Conservation (phyloP, 164 flowering plant genomes). For the Amborella trichopoda region DNA sequence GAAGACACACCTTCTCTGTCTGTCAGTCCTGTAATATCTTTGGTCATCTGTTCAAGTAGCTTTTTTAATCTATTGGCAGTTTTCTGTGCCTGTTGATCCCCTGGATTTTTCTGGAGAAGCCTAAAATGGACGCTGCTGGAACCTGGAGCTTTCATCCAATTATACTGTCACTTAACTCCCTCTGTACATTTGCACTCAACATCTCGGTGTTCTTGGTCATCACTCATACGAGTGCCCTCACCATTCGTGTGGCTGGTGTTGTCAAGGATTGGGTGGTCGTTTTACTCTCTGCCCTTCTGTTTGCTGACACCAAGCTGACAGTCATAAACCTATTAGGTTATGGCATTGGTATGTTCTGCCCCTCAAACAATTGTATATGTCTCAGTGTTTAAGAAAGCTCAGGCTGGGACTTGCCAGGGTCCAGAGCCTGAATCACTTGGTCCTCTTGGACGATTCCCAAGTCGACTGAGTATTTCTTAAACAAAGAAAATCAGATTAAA, state of each 20-base stretch:
- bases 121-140: slow-evolving; percentile 73
- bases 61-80: slow-evolving; percentile 30
- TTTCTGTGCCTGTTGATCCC: slow-evolving; percentile 89
- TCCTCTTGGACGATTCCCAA: no score
- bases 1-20: background rate
- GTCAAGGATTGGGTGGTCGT: slow-evolving; percentile 99
- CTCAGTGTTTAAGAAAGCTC: no score
- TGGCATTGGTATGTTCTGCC: slow-evolving; percentile 74
- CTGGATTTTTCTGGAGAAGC: slow-evolving; percentile 89
- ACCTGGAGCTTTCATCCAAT: slow-evolving; percentile 75
- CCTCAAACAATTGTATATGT: no score
- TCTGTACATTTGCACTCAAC: slow-evolving; percentile 96
- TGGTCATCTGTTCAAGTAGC: background rate
- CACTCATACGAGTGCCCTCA: slow-evolving; percentile 93
- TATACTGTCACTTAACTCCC: slow-evolving; percentile 61
- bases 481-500: no score
- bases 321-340: slow-evolving; percentile 76
- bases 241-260: slow-evolving; percentile 98
- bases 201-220: slow-evolving; percentile 96
- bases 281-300: slow-evolving; percentile 72
- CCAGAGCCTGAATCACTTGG: no score
- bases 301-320: slow-evolving; percentile 94
- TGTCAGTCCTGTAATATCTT: background rate
- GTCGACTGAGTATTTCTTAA: no score
- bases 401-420: no score